These are phyloP conservation scores for Trypanosoma congolense DNA, from an alignment of 208 protist genomes.

Conservation along the genomic window DNA sequence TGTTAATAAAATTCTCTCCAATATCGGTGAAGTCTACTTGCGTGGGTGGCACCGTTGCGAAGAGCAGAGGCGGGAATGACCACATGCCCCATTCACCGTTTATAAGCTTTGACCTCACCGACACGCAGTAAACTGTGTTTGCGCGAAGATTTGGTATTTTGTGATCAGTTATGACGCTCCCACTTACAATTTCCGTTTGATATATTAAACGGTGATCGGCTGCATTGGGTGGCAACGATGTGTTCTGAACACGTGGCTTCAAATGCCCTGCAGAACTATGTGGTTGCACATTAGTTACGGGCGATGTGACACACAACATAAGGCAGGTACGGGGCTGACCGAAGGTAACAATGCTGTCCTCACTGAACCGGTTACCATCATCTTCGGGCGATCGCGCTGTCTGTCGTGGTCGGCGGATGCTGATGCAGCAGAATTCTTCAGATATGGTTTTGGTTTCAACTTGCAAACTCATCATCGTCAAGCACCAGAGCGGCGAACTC, in stretches of 20 bases:
- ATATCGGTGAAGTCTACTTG: slow-evolving; percentile 74
- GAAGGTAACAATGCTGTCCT: slow-evolving; percentile 70
- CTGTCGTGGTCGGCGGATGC: slow-evolving; percentile 59
- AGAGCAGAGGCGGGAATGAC: slow-evolving; percentile 57
- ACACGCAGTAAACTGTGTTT: slow-evolving; percentile 86
- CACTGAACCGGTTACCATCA: slow-evolving; percentile 73
- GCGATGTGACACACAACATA: slow-evolving; percentile 90
- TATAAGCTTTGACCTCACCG: slow-evolving; percentile 78
- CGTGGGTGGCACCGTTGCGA: slow-evolving; percentile 82
- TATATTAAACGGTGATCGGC: slow-evolving; percentile 77
- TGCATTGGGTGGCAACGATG: slow-evolving; percentile 65
- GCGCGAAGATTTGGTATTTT: slow-evolving; percentile 81
- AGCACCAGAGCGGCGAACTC: slow-evolving; percentile 85
- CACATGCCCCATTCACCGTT: slow-evolving; percentile 90
- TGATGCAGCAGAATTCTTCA: slow-evolving; percentile 82
- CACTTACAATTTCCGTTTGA: slow-evolving; percentile 76
- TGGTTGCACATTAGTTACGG: slow-evolving; percentile 51
- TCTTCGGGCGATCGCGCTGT: slow-evolving; percentile 81
- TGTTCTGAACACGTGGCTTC: slow-evolving; percentile 54
- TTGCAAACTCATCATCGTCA: slow-evolving; percentile 86
- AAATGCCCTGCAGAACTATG: slow-evolving; percentile 37
- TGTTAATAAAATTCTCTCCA: slow-evolving; percentile 76
- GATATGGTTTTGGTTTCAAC: slow-evolving; percentile 86
- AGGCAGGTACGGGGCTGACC: slow-evolving; percentile 72
- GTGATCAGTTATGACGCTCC: slow-evolving; percentile 51